Evolutionary conservation across 176 grass and related monocot species (phyloP), one percentile per base, ranked within the genome.

Genomic region (Aegilops speltoides): DNA sequence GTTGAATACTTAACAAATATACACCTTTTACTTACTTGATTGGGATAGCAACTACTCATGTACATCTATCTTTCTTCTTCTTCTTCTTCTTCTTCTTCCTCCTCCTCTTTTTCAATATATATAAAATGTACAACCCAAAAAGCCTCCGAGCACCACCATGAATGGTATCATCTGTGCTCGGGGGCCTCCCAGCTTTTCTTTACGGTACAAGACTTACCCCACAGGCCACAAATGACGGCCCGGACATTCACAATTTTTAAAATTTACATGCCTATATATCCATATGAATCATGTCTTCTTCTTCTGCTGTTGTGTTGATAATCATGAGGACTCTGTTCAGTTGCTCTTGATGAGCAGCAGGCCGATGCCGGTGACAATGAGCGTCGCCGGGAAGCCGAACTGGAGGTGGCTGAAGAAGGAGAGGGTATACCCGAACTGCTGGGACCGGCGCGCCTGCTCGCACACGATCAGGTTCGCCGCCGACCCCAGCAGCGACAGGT

Each of bases 381-480:
- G 48, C 1, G 93, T 94, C 0, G 96, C 93, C 43, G 92, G 92
- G 57, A 95, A 87, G 11, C 96, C 96, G 36, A 98, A 96, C 67
- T 85, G 74, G 22, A 98, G 88, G 66, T 98, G 96, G 60, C 88
- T 83, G 8, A 90, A 73, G 85, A 98, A 98, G 37, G 96, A 96
- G 68, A 98, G 96, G 1, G 88, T 94, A 82, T 98, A 98, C 0
- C 96, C 96, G 19, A 60, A 84, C 3, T 93, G 92, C 64, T 86
- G 86, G 1, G 91, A 90, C 19, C 96, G 60, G 17, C 92, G 90
- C 3, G 96, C 93, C 75, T 98, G 96, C 90, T 98, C 96, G 69
- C 96, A 98, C 12, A 98, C 93, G 41, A 98, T 98, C 9, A 96
- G 74, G 84, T 98, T 98, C 2, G 96, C 96, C 4, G 96, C 96